These are phyloP conservation scores for Cryptosporidium andersoni DNA, from an alignment of 169 alveolate species.

Conservation along the genomic window DNA sequence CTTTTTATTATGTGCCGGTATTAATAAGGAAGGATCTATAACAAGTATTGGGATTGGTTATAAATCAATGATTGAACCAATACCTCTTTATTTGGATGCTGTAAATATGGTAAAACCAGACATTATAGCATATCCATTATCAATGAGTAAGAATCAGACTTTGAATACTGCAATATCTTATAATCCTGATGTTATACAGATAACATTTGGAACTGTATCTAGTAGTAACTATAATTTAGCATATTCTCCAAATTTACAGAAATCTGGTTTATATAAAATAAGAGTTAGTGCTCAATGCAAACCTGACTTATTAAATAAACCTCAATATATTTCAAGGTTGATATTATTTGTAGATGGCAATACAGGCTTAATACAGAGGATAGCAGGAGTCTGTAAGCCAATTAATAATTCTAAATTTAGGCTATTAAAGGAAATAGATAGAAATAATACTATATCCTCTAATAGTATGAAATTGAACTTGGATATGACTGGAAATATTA, in stretches of 20 bases:
- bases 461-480: not conserved
- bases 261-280: constrained; percentile 9
- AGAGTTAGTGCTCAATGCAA: constrained; percentile 68
- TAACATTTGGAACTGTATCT: constrained; percentile 15
- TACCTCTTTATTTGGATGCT: constrained; percentile 56
- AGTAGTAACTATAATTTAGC: constrained; percentile 51
- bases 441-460: not conserved
- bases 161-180: constrained; percentile 64
- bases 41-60: constrained; percentile 62
- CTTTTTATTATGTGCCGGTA: constrained; percentile 36
- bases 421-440: not conserved
- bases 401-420: not conserved
- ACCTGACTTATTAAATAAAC: constrained; percentile 7
- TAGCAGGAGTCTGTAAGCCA: constrained; percentile 47
- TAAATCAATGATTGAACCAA: constrained; percentile 43
- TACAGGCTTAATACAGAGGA: constrained; percentile 28
- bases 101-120: constrained; percentile 67
- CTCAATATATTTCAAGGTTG: constrained; percentile 35
- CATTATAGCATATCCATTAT: constrained; percentile 43
- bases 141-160: constrained; percentile 46
- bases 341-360: constrained; percentile 27
- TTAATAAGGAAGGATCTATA: constrained; percentile 43
- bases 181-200: constrained; percentile 48
- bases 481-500: not conserved
- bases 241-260: constrained; percentile 43